Percentiles rank a stretch among this genome's conserved stretches.
phyloP scores from a whole-genome alignment of 495 filamentous ascomycete genomes.

The Hamigera avellanea region DNA sequence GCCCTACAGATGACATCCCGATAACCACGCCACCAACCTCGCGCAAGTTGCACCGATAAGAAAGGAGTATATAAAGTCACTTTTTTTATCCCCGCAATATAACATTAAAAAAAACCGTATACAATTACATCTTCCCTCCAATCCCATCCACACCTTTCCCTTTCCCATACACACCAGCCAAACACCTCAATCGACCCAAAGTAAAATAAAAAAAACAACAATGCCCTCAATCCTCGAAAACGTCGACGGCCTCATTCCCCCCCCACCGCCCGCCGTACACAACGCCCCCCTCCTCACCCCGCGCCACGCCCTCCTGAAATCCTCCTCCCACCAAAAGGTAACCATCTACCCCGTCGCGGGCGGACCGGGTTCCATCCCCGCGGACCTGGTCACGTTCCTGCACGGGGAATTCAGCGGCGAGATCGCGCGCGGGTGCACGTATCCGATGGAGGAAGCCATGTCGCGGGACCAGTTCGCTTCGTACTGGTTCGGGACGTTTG shows the following conservation, averaged over 20 bases:
- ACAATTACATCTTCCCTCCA: too few relatives aligned
- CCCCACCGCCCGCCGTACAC: slow-evolving; percentile 39
- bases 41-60: too few relatives aligned
- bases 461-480: slow-evolving; percentile 57
- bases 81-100: too few relatives aligned
- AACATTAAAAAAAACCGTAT: too few relatives aligned
- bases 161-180: too few relatives aligned
- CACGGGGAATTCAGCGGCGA: slow-evolving; percentile 76
- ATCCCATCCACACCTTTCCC: too few relatives aligned
- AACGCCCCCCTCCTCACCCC: slow-evolving; percentile 52
- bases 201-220: too few relatives aligned
- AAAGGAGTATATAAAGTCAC: too few relatives aligned
- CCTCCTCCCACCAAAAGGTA: slow-evolving; percentile 62
- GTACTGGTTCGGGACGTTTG: slow-evolving; percentile 96
- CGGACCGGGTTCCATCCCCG: slow-evolving; percentile 51
- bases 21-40: too few relatives aligned
- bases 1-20: too few relatives aligned
- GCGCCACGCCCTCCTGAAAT: slow-evolving; percentile 70
- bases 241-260: slow-evolving; percentile 40
- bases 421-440: slow-evolving; percentile 84
- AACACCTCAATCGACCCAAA: too few relatives aligned
- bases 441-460: slow-evolving; percentile 78
- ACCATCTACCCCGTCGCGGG: slow-evolving; percentile 66
- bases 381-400: slow-evolving; percentile 49
- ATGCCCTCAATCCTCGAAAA: slow-evolving; percentile 65